phyloP scores from a whole-genome alignment of 495 filamentous ascomycete genomes.

The Tuber melanosporum region DNA sequence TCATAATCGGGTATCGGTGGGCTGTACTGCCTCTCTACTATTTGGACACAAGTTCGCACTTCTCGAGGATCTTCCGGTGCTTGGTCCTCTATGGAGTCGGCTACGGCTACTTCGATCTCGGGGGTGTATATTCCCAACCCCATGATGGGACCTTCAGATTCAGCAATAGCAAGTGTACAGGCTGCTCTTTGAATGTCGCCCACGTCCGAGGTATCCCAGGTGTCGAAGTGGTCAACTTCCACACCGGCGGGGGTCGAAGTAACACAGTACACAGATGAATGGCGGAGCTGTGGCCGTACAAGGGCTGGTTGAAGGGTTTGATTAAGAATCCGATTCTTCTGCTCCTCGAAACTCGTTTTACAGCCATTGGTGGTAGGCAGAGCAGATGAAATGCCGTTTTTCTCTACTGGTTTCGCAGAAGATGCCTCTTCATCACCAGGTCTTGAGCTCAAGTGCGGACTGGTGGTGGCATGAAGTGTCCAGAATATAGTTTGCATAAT shows the following conservation, averaged over 20 bases:
- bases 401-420: constrained; percentile 9
- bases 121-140: constrained; percentile 31
- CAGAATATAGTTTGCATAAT: constrained; percentile 34
- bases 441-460: constrained; percentile 5
- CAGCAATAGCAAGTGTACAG: constrained; percentile 25
- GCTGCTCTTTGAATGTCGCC: constrained; percentile 32
- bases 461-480: constrained; percentile 27
- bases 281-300: constrained; percentile 17
- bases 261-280: constrained; percentile 30
- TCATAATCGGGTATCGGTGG: constrained; percentile 37
- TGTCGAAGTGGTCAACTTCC: constrained; percentile 31
- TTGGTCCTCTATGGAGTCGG: not conserved
- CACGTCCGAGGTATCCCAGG: constrained; percentile 35
- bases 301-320: constrained; percentile 17
- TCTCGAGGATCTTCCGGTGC: not conserved
- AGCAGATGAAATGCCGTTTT: not conserved
- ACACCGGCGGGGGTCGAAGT: constrained; percentile 13
- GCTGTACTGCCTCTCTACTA: constrained; percentile 28
- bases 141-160: constrained; percentile 20
- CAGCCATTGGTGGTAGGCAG: constrained; percentile 9
- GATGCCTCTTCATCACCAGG: constrained; percentile 11
- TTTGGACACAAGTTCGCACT: constrained; percentile 10
- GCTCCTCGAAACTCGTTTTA: constrained; percentile 6
- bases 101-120: not conserved
- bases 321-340: constrained; percentile 17